Percentiles rank a stretch among this genome's conserved stretches.
phyloP scores from a whole-genome alignment of 345 rosid genomes.

The Durio zibethinus region DNA sequence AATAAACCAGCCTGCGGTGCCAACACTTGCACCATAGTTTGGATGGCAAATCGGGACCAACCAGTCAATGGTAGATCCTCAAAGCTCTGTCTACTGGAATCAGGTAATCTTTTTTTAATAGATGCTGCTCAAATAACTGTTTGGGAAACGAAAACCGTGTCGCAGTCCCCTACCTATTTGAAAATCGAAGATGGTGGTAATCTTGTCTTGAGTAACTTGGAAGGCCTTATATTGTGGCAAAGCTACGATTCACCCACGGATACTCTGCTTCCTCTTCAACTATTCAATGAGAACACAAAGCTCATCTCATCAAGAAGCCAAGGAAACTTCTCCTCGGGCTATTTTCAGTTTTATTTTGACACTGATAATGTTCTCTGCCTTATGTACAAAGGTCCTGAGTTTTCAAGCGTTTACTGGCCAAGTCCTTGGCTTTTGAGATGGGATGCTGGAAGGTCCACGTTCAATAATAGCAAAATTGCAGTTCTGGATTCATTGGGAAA shows the following conservation, averaged over 20 bases:
- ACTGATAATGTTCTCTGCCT: slow-evolving; percentile 29
- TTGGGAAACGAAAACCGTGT: slow-evolving; percentile 24
- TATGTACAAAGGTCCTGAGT: slow-evolving; percentile 17
- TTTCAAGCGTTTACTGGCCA: slow-evolving; percentile 33
- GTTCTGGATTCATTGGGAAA: slow-evolving; percentile 21
- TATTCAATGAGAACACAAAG: slow-evolving; percentile 4
- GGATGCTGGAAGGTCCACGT: slow-evolving; percentile 23
- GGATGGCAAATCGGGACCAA: slow-evolving; percentile 31
- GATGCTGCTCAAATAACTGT: slow-evolving; percentile 21
- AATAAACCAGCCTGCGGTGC: slow-evolving; percentile 8
- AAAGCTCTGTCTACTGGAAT: not conserved
- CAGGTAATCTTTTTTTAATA: slow-evolving; percentile 19
- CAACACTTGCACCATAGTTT: slow-evolving; percentile 19
- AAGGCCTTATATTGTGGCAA: slow-evolving; percentile 23
- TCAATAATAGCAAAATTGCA: slow-evolving; percentile 26
- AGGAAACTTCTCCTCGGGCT: slow-evolving; percentile 25
- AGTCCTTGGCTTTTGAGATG: slow-evolving; percentile 9
- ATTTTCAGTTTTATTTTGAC: slow-evolving; percentile 26
- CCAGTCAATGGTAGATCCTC: slow-evolving; percentile 25
- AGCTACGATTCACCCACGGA: slow-evolving; percentile 38
- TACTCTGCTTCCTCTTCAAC: slow-evolving; percentile 36
- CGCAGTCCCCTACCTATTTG: not conserved
- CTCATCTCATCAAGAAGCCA: slow-evolving; percentile 23
- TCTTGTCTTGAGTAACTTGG: slow-evolving; percentile 15
- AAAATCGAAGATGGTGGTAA: slow-evolving; percentile 31